Evolutionary conservation across 441 rosid species (phyloP), one percentile per base, ranked within the genome.

Genomic region (Brassica hybrid): DNA sequence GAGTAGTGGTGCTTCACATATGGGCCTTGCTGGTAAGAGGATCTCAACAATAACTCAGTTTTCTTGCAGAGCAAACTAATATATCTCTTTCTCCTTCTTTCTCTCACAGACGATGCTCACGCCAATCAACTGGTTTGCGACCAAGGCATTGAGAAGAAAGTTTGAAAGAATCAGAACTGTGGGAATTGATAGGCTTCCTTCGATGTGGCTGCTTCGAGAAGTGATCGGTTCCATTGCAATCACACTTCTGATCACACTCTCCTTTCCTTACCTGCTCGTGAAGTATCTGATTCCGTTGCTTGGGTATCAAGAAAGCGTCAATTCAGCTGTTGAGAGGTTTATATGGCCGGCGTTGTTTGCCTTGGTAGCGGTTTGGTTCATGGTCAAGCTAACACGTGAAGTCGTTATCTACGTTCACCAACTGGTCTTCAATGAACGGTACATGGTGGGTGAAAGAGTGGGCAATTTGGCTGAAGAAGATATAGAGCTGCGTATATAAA

Each of bases 321-420:
- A 50, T 43, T 67, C 52, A 68, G 50, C 65, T 1, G 12, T 6
- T 6, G n/a, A 25, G 50, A 58, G 77, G 59, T 12, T 73, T 34
- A 36, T 62, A 1, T 73, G 78, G 78, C 81, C 52, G 6, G 27
- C 11, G 8, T 50, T 60, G 1, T 54, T 41, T 18, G 21, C 71
- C n/a, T 59, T 67, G 32, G 6, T 67, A 5, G 13, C 18, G n/a
- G 7, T 67, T 9, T 67, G 78, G 70, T 34, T 67, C 1, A 8
- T 27, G 9, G 65, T 16, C 23, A 73, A 59, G 77, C n/a, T 48
- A 14, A 60, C 54, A 32, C 58, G 60, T 43, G 65, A 32, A 11
- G 23, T 78, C 18, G 23, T 78, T n/a, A 36, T 61, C 5, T 60
- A 67, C 69, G 73, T 66, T 65, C 81, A 78, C 74, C 43, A n/a